Base-by-base conservation (phyloP, 179 eudicot genomes). In the Camellia oleifera region DNA sequence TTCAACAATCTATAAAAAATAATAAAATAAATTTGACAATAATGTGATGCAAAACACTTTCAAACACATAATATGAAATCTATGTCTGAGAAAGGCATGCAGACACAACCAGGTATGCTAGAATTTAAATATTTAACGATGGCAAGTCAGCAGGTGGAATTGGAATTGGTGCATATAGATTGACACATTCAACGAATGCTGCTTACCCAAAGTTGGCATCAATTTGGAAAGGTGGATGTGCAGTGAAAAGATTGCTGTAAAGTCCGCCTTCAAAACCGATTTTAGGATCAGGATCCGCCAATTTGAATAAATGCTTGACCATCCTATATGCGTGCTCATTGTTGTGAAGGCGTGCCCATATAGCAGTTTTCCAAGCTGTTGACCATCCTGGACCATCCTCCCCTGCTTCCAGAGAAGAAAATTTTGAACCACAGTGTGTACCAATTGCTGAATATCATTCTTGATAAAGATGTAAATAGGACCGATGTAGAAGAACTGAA, bases 361-460 rank as follows among this genome's bases (percentile, higher is more conserved):
- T 54, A 20, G 93, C 86, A 72, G 97, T 87, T 85, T 95, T 95
- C 98, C 98, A 95, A 4, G 88, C 88, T 12, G 98, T 95, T 68
- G 98, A 95, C 98, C 98, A 93, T 53, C 97, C 98, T 6, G 98
- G 98, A 61, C 97, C 98, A 0, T 95, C 97, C 77, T 85, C 97
- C 42, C 94, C 91, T 88, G 87, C 69, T 61, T 48, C 68, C 66
- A 78, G 5, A 60, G 17, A 74, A 57, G n/a, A 40, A 63, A 46
- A 57, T 14, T 65, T 13, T 46, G n/a, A n/a, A 69, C 26, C 5
- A n/a, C 17, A 46, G 26, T 67, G 14, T 20, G 26, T 18, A 5
- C 5, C 57, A 78, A 45, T 6, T 53, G 48, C 61, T 0, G 10
- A 42, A 11, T 54, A 78, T 57, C 18, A 6, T 26, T 17, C 2